Percentiles rank a stretch among this genome's conserved stretches.
Conservation (phyloP, 768 basidiomycete species). For the Leccinum incarnatum region DNA sequence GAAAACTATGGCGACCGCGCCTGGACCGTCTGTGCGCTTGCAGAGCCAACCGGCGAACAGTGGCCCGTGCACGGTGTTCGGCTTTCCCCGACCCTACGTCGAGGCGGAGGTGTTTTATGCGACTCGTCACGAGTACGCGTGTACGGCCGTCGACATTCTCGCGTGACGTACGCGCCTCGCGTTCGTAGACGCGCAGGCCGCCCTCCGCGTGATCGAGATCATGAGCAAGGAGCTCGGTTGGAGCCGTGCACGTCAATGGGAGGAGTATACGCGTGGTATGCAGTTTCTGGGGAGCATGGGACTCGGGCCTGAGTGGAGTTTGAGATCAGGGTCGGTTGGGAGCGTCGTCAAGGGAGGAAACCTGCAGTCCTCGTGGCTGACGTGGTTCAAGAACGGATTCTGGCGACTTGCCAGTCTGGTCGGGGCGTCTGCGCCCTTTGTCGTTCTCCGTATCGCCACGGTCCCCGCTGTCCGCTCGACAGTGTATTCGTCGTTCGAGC, state of each 20-base stretch:
- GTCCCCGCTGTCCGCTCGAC: not conserved
- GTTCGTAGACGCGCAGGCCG: constrained; percentile 88
- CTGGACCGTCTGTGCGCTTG: constrained; percentile 87
- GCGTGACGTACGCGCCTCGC: constrained; percentile 90
- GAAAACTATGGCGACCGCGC: constrained; percentile 95
- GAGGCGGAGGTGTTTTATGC: constrained; percentile 94
- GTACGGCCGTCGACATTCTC: constrained; percentile 89
- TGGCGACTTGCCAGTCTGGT: constrained; percentile 26
- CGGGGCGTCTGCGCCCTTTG: not conserved
- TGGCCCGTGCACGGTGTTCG: constrained; percentile 89
- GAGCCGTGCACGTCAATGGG: constrained; percentile 53
- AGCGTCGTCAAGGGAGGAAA: not conserved
- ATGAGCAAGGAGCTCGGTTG: constrained; percentile 87
- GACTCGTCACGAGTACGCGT: constrained; percentile 85
- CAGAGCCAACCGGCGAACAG: constrained; percentile 67
- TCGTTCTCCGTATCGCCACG: not conserved
- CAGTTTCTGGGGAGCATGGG: constrained; percentile 86
- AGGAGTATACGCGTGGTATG: constrained; percentile 59
- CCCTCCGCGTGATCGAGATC: constrained; percentile 83
- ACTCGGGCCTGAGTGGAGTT: constrained; percentile 45
- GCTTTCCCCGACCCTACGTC: constrained; percentile 67
- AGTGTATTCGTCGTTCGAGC: constrained; percentile 11
- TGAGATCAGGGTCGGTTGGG: not conserved
- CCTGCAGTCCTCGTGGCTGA: not conserved
- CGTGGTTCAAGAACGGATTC: constrained; percentile 13